Base-by-base conservation (phyloP, 805 yeast species). In the Komagataella mondaviorum region DNA sequence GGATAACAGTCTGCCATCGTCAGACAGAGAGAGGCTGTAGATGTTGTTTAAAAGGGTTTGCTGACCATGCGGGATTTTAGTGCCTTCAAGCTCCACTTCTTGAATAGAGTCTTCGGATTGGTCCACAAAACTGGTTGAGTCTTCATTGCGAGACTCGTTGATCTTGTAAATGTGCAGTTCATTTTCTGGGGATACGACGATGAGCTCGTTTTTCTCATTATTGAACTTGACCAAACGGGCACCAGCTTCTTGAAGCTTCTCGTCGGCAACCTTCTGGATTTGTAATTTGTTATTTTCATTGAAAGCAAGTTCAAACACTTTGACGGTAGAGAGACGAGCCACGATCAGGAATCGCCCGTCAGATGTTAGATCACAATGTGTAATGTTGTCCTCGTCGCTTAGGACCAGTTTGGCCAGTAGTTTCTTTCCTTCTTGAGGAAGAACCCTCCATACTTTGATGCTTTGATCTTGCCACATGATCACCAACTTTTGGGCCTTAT, bases 391-490 rank as follows among this genome's bases (percentile, higher is more conserved):
- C 36, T 86, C 95, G 55, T 84, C 93, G 48, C 79, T 72, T 53
- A 84, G 67, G 2, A 76, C 69, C 59, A 87, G 61, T 65, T 86
- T 86, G 51, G 85, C 72, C 2, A 85, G 80, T 53, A 89, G 64
- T 53, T 76, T 77, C 60, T 76, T 80, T 16, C 75, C 70, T 39
- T n/a, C 10, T 43, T 12, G 44, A 6, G 22, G 30, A 12, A 47
- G 68, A 17, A 88, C 60, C 55, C 67, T 70, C 98, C 98, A 93
- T 8, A 93, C 72, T 61, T 88, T 88, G 46, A 91, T 77, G 3
- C 76, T 71, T 62, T 85, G 89, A 57, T 85, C 95, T 59, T 81
- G 84, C 93, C 95, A 91, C 75, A 84, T 74, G 6, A 80, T 73
- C 23, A 91, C 65, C 22, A 81, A 66, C 54, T 82, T 74, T 45